Percentiles rank a stretch among this genome's conserved stretches.
These are phyloP conservation scores for Zygosaccharomyces lentus DNA, from an alignment of 805 yeast species.

Conservation along the genomic window DNA sequence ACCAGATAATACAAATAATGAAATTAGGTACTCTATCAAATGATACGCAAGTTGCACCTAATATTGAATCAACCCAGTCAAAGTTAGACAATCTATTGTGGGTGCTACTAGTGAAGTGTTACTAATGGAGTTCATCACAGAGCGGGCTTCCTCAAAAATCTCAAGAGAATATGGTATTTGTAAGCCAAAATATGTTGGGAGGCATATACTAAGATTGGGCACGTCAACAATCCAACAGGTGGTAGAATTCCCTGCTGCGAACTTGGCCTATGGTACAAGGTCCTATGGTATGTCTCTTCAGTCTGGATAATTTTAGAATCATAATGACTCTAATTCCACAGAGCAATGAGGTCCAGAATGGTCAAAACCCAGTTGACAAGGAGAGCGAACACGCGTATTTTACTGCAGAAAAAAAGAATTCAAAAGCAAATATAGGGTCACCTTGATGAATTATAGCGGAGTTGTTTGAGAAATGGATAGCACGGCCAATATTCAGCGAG, in stretches of 20 bases:
- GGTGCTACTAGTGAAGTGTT: background rate
- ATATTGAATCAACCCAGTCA: background rate
- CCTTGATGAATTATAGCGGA: no score
- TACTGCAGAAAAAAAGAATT: no score
- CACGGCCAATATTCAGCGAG: no score
- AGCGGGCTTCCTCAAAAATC: background rate
- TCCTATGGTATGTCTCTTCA: constrained; percentile 4
- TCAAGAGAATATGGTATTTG: background rate
- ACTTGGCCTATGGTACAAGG: constrained; percentile 1
- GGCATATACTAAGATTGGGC: constrained; percentile 4
- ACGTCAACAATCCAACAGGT: constrained; percentile 7
- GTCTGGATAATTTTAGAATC: constrained; percentile 1
- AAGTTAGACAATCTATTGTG: constrained; percentile 1
- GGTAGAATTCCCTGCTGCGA: constrained; percentile 4
- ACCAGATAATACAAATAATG: no score
- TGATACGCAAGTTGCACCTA: background rate
- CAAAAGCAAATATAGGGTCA: no score
- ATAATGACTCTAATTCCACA: background rate
- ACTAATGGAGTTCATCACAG: constrained; percentile 2
- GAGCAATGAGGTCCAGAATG: background rate
- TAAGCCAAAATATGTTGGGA: constrained; percentile 9
- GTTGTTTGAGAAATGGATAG: no score
- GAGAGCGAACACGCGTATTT: no score
- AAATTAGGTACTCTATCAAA: no score
- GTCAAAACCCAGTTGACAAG: background rate